A percentile compares a stretch with the other conserved stretches of the same genome.
Conservation (phyloP, 306 rosid species). For the Cucurbita ficifolia region DNA sequence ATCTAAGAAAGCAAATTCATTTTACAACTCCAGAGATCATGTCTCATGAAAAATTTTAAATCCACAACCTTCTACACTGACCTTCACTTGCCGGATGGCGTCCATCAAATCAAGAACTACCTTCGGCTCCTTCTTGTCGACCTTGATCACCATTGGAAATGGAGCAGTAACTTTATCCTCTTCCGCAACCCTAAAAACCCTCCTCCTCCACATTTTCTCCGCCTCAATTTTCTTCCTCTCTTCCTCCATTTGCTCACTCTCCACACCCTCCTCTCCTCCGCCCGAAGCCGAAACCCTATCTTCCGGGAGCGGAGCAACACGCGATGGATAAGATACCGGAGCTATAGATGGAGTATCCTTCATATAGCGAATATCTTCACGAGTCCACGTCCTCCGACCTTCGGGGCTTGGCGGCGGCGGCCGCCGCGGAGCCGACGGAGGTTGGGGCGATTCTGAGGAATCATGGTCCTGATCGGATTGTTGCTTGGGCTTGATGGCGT, state of each 20-base stretch:
- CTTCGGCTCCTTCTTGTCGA: constrained; percentile 53
- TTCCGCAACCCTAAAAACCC: constrained; percentile 25
- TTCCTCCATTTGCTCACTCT: constrained; percentile 21
- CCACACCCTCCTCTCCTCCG: constrained; percentile 1
- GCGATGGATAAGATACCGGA: constrained; percentile 42
- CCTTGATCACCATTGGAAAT: constrained; percentile 52
- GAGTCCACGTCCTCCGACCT: constrained; percentile 28
- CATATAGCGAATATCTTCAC: constrained; percentile 61
- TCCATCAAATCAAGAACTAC: constrained; percentile 57
- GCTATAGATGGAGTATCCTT: constrained; percentile 42
- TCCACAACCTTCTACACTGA: constrained; percentile 13
- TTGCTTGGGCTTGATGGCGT: constrained; percentile 47
- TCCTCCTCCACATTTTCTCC: constrained; percentile 24
- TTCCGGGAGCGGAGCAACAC: constrained; percentile 82
- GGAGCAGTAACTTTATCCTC: constrained; percentile 48
- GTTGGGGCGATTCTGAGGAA: constrained; percentile 2
- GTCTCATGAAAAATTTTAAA: not conserved
- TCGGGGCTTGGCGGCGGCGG: constrained; percentile 20
- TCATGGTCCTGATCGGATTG: constrained; percentile 17
- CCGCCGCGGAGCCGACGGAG: constrained; percentile 13
- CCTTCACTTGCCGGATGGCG: constrained; percentile 84
- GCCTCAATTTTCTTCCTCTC: constrained; percentile 42
- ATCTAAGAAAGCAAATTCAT: not conserved
- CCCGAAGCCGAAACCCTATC: constrained; percentile 17
- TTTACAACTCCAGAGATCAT: not conserved